Base-by-base conservation (phyloP, 139 green algal species). In the Coelastrella sp. region DNA sequence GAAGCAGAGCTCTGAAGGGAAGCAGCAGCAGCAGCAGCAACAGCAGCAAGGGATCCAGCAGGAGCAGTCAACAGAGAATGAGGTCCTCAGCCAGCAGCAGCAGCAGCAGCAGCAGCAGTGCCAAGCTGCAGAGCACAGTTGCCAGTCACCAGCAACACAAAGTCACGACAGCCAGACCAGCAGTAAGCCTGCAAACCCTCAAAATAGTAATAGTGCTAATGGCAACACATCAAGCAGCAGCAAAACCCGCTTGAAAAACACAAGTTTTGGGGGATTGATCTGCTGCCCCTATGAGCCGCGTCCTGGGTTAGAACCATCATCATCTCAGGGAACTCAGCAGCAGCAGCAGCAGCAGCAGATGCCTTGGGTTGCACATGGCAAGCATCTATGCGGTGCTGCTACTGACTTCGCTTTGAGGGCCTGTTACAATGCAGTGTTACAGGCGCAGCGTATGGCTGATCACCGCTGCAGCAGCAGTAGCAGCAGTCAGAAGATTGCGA, bases 381-480 rank as follows among this genome's bases (percentile, higher is more conserved):
- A 97, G 81, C 93, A 96, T 74, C 86, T 97, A 2, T 97, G 94
- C 68, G 93, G 93, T 25, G 91, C 88, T 5, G 93, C 93, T 37
- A 95, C 91, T 3, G 93, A 97, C 83, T 91, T 95, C 62, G 89
- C 94, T 13, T 85, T 97, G 51, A 45, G 72, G 17, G 68, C 86
- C 5, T 87, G 79, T 81, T 45, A 41, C 48, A 78, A 57, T 63
- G 85, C 85, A 5, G 19, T 74, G 15, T 59, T 35, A 41, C n/a
- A n/a, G n/a, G n/a, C n/a, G n/a, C n/a, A n/a, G n/a, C n/a, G n/a
- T n/a, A n/a, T n/a, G n/a, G n/a, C n/a, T n/a, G n/a, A 23, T 23
- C 19, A 30, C 57, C 2, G 19, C 19, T 66, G 57, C 57, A 32
- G 4, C 37, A 51, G 48, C 8, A 35, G 48, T n/a, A n/a, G n/a